A percentile compares a stretch with the other conserved stretches of the same genome.
These are phyloP conservation scores for Sideroxylon spinosum DNA, from an alignment of 179 eudicot species.

Conservation along the genomic window DNA sequence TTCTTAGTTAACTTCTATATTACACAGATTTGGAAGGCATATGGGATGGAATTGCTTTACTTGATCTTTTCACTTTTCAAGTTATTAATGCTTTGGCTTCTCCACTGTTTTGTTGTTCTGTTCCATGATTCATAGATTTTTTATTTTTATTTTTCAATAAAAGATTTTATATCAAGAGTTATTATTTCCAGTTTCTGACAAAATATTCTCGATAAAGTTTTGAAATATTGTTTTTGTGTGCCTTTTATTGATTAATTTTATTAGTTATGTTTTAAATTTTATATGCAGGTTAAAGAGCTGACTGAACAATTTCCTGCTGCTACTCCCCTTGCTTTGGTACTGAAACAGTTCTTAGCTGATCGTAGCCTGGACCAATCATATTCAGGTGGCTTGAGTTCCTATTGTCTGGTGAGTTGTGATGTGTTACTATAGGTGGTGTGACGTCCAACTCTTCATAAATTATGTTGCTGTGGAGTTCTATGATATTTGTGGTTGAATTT, in stretches of 20 bases:
- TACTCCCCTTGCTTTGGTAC: constrained; percentile 85
- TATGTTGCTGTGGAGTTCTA: not conserved
- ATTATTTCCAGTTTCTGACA: not conserved
- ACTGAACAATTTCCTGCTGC: constrained; percentile 93
- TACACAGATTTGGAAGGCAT: not conserved
- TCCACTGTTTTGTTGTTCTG: too few species aligned
- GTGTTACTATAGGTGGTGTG: not conserved
- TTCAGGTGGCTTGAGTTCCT: constrained; percentile 98
- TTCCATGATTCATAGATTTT: not conserved
- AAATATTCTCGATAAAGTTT: not conserved
- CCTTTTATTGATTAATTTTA: not conserved
- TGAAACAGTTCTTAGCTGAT: constrained; percentile 91
- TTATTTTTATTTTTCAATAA: too few species aligned
- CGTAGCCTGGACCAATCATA: constrained; percentile 95
- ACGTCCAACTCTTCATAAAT: not conserved
- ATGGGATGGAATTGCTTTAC: not conserved
- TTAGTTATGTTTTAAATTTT: not conserved
- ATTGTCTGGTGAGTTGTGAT: constrained; percentile 68
- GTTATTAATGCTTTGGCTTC: not conserved
- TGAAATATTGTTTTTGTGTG: not conserved
- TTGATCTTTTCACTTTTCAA: not conserved
- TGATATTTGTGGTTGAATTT: not conserved
- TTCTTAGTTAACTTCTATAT: not conserved
- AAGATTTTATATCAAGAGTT: not conserved
- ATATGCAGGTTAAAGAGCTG: constrained; percentile 72